Conservation (phyloP, 495 filamentous ascomycete genomes). For the Neurospora sp. region DNA sequence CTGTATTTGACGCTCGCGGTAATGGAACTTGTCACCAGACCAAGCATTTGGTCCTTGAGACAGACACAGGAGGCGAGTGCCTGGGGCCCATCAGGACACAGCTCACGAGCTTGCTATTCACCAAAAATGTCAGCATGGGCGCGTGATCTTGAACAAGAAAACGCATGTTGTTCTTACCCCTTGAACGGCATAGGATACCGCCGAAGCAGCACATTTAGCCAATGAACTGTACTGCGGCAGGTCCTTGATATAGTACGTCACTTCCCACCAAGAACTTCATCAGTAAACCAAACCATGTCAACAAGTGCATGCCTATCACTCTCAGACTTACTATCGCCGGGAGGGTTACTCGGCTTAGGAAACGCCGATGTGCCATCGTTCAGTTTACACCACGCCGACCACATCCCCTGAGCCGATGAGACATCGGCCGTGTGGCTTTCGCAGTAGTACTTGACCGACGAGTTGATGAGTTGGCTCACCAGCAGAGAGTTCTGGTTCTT, state of each 20-base stretch:
- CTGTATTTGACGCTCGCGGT: slow-evolving; percentile 28
- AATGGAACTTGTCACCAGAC: slow-evolving; percentile 23
- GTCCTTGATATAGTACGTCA: slow-evolving; percentile 43
- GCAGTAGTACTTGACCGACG: slow-evolving; percentile 30
- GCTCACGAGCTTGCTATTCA: slow-evolving; percentile 22
- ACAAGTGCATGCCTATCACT: not conserved
- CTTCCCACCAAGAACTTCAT: slow-evolving; percentile 8
- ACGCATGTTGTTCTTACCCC: slow-evolving; percentile 16
- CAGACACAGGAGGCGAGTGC: slow-evolving; percentile 41
- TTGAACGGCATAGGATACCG: slow-evolving; percentile 30
- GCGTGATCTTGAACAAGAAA: not conserved
- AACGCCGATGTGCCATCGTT: slow-evolving; percentile 35
- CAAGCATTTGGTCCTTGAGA: slow-evolving; percentile 34
- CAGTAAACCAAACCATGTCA: not conserved
- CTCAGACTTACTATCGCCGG: slow-evolving; percentile 31
- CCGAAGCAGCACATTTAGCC: slow-evolving; percentile 32
- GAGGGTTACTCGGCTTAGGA: slow-evolving; percentile 31
- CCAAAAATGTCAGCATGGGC: slow-evolving; percentile 1
- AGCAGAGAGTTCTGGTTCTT: slow-evolving; percentile 36
- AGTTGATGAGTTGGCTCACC: slow-evolving; percentile 29
- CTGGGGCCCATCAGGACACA: slow-evolving; percentile 33
- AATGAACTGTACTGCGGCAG: slow-evolving; percentile 33
- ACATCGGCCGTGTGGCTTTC: slow-evolving; percentile 30
- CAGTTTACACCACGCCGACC: slow-evolving; percentile 38
- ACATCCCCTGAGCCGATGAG: slow-evolving; percentile 36